Percentiles rank a stretch among this genome's conserved stretches.
phyloP scores from a whole-genome alignment of 1,139 yeast species.

The Lodderomyces parapsilosis region DNA sequence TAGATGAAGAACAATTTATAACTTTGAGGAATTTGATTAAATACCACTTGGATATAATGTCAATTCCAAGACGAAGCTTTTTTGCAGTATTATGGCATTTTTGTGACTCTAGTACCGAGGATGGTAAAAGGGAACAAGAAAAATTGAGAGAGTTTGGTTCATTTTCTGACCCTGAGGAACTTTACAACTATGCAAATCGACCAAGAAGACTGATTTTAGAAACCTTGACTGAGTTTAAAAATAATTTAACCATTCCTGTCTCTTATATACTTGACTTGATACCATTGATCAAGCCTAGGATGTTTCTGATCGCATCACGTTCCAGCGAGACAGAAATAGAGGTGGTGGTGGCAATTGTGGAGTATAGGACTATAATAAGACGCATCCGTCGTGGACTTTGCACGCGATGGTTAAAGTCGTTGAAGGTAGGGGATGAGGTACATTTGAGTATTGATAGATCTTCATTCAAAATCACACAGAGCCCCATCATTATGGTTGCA shows the following conservation, averaged over 20 bases:
- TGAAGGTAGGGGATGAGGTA: constrained; percentile 48
- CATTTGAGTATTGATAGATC: constrained; percentile 57
- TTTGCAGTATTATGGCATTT: constrained; percentile 73
- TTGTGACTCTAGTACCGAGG: constrained; percentile 46
- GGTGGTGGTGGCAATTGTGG: constrained; percentile 79
- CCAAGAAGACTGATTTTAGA: constrained; percentile 89
- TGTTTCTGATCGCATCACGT: constrained; percentile 76
- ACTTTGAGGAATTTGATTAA: constrained; percentile 74
- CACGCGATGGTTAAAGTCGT: constrained; percentile 66
- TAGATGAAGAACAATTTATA: constrained; percentile 48
- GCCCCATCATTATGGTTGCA: constrained; percentile 70
- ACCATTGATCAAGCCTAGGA: constrained; percentile 76
- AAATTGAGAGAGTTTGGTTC: constrained; percentile 75
- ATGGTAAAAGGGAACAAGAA: constrained; percentile 62
- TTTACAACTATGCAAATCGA: constrained; percentile 85
- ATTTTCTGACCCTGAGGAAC: constrained; percentile 71
- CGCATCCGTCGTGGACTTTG: constrained; percentile 81
- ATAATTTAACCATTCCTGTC: constrained; percentile 67
- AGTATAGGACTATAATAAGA: constrained; percentile 78
- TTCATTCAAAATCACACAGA: constrained; percentile 42
- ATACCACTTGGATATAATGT: constrained; percentile 75
- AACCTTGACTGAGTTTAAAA: constrained; percentile 75
- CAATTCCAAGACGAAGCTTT: constrained; percentile 83
- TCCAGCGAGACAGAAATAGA: constrained; percentile 48
- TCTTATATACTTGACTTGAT: constrained; percentile 72